Evolutionary conservation across 2,329 filamentous ascomycete genomes (phyloP).

Genomic region (Ophiognomonia clavigignenti-juglandacearum): DNA sequence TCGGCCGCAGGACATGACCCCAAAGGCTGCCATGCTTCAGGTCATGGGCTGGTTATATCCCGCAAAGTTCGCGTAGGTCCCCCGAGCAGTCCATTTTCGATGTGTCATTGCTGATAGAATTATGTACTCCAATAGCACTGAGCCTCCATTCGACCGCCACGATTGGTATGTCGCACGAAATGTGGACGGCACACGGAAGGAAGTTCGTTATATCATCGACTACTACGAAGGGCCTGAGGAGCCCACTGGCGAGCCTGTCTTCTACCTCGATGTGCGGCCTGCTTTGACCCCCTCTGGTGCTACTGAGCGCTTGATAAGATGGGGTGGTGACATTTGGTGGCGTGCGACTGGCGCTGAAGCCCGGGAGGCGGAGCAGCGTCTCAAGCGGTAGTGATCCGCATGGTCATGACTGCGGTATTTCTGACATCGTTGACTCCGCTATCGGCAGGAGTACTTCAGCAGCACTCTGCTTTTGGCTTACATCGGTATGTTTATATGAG

Average conservation of each 20-base stretch:
- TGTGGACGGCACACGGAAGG: conserved; percentile 60
- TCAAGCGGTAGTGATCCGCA: not conserved
- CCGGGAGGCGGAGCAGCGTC: conserved; percentile 33
- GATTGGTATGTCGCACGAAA: conserved; percentile 90
- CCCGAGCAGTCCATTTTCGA: not conserved
- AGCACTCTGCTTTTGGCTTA: not conserved
- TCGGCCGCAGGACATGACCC: conserved; percentile 81
- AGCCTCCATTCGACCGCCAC: conserved; percentile 91
- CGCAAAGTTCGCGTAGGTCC: conserved; percentile 65
- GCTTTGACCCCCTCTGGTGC: conserved; percentile 78
- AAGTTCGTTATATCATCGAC: conserved; percentile 93
- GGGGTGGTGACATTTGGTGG: conserved; percentile 95
- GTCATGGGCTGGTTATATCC: conserved; percentile 77
- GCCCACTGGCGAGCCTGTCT: conserved; percentile 84
- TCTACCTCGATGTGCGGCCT: conserved; percentile 90
- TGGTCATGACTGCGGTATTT: too few species aligned
- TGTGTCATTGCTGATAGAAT: conserved; percentile 3
- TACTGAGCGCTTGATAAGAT: conserved; percentile 77
- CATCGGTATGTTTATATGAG: not conserved
- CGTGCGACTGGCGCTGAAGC: conserved; percentile 71
- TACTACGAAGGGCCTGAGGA: conserved; percentile 86
- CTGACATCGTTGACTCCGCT: too few species aligned
- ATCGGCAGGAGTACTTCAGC: too few species aligned
- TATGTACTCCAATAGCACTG: conserved; percentile 46
- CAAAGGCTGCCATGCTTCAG: conserved; percentile 82